Evolutionary conservation across 257 asterid genomes (phyloP), one percentile per base, ranked within the genome.

Genomic region (Vinca minor): DNA sequence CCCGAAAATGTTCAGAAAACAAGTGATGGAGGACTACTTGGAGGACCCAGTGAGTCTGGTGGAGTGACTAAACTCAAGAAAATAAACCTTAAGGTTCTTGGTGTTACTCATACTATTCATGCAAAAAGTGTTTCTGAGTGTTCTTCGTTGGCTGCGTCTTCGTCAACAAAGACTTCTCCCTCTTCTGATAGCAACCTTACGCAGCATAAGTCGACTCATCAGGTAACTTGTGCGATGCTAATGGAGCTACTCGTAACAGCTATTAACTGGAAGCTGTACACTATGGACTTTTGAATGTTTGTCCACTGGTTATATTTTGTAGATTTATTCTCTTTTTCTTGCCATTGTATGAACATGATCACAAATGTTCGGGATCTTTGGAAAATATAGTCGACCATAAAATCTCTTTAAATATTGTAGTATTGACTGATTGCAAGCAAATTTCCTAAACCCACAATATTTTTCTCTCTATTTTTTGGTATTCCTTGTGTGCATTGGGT

Each of bases 1-100:
- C n/a, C n/a, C 63, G 85, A 76, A 75, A 70, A 71, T 54, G 70
- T 46, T 62, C 63, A 32, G 31, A 74, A 62, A 58, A 69, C 53
- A 46, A 57, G 66, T 65, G 82, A 69, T 9, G 82, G 73, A 63
- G n/a, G n/a, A n/a, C n/a, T n/a, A n/a, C n/a, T n/a, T n/a, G n/a
- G n/a, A n/a, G 79, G 70, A 48, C 45, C 71, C 59, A 50, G 52
- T 66, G 78, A 63, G 45, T 50, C 57, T 63, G 62, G 49, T n/a
- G 7, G n/a, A n/a, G n/a, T 65, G 21, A 84, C 65, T 57, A 86
- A 77, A 81, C 64, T 84, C 58, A 86, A 68, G 76, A 84, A 71
- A 76, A 83, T 88, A 17, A 86, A 77, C 72, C 96, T 88, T 71
- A 88, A 88, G 78, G 85, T 88, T 66, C 95, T 95, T 31, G 90